Conservation (phyloP, 371 early-diverging fungal species). For the Encephalitozoon romaleae region DNA sequence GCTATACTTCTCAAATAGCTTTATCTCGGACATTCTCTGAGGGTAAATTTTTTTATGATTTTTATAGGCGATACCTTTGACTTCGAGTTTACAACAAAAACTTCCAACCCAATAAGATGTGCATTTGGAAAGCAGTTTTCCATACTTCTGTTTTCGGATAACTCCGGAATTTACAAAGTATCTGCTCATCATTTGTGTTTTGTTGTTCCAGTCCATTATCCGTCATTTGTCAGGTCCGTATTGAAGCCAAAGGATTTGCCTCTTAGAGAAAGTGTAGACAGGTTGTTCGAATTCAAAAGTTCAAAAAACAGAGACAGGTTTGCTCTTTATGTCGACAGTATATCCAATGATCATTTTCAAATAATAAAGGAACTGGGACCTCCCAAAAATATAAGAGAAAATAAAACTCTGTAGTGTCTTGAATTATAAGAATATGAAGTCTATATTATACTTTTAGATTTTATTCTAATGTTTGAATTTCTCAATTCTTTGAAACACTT, state of each 20-base stretch:
- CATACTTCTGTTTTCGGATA: slow-evolving; percentile 33
- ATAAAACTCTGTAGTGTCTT: neutral
- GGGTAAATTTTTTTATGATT: slow-evolving; percentile 35
- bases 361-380: slow-evolving; percentile 5
- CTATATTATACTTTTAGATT: neutral
- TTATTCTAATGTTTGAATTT: neutral
- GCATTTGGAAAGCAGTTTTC: slow-evolving; percentile 17
- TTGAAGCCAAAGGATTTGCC: neutral
- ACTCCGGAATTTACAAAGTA: slow-evolving; percentile 5
- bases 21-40: slow-evolving; percentile 23
- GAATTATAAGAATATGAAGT: neutral
- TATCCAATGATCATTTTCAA: neutral
- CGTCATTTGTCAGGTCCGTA: slow-evolving; percentile 30
- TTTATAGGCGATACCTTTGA: slow-evolving; percentile 19
- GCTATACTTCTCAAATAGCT: slow-evolving; percentile 54
- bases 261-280: neutral
- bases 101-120: slow-evolving; percentile 18
- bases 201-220: slow-evolving; percentile 46
- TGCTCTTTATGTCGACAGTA: neutral
- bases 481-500: neutral
- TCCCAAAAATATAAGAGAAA: neutral
- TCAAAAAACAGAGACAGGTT: neutral
- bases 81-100: slow-evolving; percentile 10
- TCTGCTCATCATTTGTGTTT: slow-evolving; percentile 22
- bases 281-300: slow-evolving; percentile 26